Evolutionary conservation across 2,329 filamentous ascomycete genomes (phyloP).

Genomic region (Talaromyces islandicus): DNA sequence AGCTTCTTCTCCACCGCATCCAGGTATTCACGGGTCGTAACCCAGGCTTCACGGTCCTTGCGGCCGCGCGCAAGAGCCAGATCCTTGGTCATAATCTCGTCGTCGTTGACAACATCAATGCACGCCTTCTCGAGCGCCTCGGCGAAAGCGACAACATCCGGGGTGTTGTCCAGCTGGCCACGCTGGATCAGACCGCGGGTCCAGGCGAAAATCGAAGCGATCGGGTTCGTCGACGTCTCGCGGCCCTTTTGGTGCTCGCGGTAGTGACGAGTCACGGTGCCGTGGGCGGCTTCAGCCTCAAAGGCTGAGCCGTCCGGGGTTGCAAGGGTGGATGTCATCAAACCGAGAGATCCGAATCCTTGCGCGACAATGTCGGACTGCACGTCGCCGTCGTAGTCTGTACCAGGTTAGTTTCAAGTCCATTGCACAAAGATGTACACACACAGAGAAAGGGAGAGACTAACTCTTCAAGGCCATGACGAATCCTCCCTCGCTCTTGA

Average conservation of each 20-base stretch:
- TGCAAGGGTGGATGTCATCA: conserved; percentile 97
- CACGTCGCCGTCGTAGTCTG: conserved; percentile 98
- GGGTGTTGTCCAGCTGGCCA: conserved; percentile 87
- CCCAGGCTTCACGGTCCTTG: conserved; percentile 76
- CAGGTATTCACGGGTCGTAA: conserved; percentile 88
- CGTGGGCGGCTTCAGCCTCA: conserved; percentile 96
- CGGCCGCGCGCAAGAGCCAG: conserved; percentile 90
- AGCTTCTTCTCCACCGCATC: conserved; percentile 86
- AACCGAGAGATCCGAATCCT: conserved; percentile 93
- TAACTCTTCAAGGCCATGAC: conserved; percentile 97
- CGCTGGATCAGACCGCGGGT: conserved; percentile 90
- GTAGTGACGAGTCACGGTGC: conserved; percentile 96
- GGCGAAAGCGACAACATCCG: conserved; percentile 84
- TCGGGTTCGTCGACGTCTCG: conserved; percentile 97
- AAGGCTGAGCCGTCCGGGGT: conserved; percentile 96
- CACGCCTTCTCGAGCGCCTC: conserved; percentile 89
- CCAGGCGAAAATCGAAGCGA: conserved; percentile 98
- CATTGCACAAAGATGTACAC: conserved; percentile 11
- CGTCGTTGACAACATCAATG: conserved; percentile 85
- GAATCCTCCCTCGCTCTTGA: conserved; percentile 95
- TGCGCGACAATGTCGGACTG: conserved; percentile 98
- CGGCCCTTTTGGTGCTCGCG: conserved; percentile 97
- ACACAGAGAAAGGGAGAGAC: conserved; percentile 30
- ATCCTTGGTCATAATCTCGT: conserved; percentile 99
- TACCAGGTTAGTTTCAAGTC: conserved; percentile 6